Evolutionary conservation across 2,329 filamentous ascomycete species (phyloP).

Genomic region (Ascochyta clinopodiicola): DNA sequence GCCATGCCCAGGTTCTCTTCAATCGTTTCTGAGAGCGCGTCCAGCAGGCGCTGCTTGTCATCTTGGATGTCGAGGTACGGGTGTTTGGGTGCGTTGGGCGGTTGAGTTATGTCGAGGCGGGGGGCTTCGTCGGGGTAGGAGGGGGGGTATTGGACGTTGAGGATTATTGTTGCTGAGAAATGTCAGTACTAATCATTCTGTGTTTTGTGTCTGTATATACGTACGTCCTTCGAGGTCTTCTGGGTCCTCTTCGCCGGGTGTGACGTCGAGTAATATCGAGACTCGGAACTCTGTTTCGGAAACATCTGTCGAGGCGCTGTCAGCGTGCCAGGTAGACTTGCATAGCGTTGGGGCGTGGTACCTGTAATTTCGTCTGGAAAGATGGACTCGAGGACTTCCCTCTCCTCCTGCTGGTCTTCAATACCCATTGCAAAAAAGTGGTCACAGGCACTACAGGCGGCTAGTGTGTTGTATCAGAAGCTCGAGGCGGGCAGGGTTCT

Average conservation of each 20-base stretch:
- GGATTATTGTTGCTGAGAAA: conserved; percentile 68
- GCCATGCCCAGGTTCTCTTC: conserved; percentile 96
- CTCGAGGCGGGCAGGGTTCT: conserved; percentile 8
- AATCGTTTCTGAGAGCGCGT: conserved; percentile 74
- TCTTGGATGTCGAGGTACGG: conserved; percentile 78
- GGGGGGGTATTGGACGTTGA: conserved; percentile 88
- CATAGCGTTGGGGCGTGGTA: conserved; percentile 47
- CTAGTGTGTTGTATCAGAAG: conserved; percentile 10
- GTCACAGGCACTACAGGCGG: conserved; percentile 5
- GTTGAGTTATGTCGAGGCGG: conserved; percentile 76
- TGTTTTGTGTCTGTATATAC: conserved; percentile 3
- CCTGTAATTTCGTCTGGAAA: conserved; percentile 97
- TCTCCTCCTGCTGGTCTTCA: conserved; percentile 94
- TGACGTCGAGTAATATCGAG: conserved; percentile 81
- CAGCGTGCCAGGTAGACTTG: conserved; percentile 5
- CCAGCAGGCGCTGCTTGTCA: conserved; percentile 78
- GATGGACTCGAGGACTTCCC: conserved; percentile 96
- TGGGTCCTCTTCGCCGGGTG: conserved; percentile 60
- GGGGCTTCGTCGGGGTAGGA: conserved; percentile 89
- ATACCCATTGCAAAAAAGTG: conserved; percentile 51
- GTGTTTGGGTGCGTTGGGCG: conserved; percentile 73
- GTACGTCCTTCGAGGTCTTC: conserved; percentile 64
- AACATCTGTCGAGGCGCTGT: conserved; percentile 67
- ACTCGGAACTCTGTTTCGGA: conserved; percentile 90
- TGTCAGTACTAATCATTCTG: background rate